These are phyloP conservation scores for Aphanomyces stellatus DNA, from an alignment of 352 stramenopile genomes.

Conservation along the genomic window DNA sequence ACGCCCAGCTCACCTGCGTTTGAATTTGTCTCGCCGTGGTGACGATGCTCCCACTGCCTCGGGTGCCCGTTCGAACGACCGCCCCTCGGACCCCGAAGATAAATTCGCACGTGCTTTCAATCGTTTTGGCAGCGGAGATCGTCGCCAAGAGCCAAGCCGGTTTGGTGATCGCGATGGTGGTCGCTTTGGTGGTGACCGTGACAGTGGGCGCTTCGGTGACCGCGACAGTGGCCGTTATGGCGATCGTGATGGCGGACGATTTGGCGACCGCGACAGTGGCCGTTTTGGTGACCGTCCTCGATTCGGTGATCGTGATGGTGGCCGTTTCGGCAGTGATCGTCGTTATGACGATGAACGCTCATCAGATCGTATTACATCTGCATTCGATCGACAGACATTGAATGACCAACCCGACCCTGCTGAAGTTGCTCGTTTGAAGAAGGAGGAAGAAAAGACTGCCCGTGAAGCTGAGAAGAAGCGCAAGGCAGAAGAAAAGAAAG, in stretches of 20 bases:
- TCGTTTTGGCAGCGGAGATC: background rate
- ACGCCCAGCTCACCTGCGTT: slow-evolving; percentile 60
- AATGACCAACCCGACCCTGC: slow-evolving; percentile 17
- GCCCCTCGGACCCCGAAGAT: slow-evolving; percentile 30
- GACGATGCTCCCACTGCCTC: slow-evolving; percentile 21
- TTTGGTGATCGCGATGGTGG: slow-evolving; percentile 20
- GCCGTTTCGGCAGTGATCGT: slow-evolving; percentile 16
- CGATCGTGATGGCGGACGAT: slow-evolving; percentile 20
- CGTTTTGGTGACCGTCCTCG: slow-evolving; percentile 22
- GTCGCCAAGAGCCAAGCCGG: background rate
- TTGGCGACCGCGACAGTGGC: slow-evolving; percentile 21
- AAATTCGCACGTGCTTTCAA: slow-evolving; percentile 50
- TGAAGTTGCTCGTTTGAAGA: slow-evolving; percentile 51
- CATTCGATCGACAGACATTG: slow-evolving; percentile 6
- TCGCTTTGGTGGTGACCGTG: slow-evolving; percentile 24
- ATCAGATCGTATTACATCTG: slow-evolving; percentile 4
- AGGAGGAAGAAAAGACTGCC: slow-evolving; percentile 62
- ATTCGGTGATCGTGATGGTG: slow-evolving; percentile 20
- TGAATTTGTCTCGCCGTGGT: slow-evolving; percentile 57
- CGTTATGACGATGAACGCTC: slow-evolving; percentile 28
- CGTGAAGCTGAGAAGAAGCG: slow-evolving; percentile 57
- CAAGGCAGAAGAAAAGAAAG: slow-evolving; percentile 43
- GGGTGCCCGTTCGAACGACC: slow-evolving; percentile 22
- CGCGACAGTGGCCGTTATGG: slow-evolving; percentile 21
- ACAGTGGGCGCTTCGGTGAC: slow-evolving; percentile 21